phyloP scores from a whole-genome alignment of 805 yeast genomes.

The Wickerhamiella cacticola region DNA sequence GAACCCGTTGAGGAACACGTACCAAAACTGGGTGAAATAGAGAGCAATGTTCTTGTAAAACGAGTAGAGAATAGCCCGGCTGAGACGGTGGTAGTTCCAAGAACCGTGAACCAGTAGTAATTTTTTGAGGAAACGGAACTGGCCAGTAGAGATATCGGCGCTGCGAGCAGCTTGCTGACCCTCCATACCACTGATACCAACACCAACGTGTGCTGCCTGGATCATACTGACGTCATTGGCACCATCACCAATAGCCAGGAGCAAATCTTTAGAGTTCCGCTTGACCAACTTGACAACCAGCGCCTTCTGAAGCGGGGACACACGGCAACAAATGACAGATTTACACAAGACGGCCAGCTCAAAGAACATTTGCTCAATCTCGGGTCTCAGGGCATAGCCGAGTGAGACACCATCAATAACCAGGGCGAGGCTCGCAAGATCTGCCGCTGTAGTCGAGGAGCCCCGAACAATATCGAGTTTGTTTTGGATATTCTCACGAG shows the following conservation, averaged over 20 bases:
- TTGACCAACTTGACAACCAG: constrained; percentile 91
- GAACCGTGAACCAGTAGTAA: constrained; percentile 86
- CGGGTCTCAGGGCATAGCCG: constrained; percentile 71
- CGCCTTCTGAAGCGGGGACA: constrained; percentile 94
- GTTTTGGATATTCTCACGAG: constrained; percentile 55
- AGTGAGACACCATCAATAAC: constrained; percentile 91
- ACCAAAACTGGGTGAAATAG: constrained; percentile 98
- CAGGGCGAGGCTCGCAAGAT: constrained; percentile 68
- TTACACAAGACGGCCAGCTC: constrained; percentile 77
- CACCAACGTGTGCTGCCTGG: constrained; percentile 98
- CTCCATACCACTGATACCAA: constrained; percentile 98
- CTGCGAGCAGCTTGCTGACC: constrained; percentile 99
- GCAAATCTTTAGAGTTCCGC: constrained; percentile 53
- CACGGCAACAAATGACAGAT: constrained; percentile 96
- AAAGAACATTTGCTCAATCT: constrained; percentile 63
- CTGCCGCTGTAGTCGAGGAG: constrained; percentile 54
- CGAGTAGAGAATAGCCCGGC: constrained; percentile 84
- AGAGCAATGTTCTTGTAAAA: constrained; percentile 92
- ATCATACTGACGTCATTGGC: constrained; percentile 99
- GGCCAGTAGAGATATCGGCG: constrained; percentile 95
- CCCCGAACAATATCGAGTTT: constrained; percentile 57
- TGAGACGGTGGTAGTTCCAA: constrained; percentile 93
- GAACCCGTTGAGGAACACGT: constrained; percentile 78
- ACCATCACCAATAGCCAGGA: constrained; percentile 96
- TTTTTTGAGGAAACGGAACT: constrained; percentile 75